Evolutionary conservation across 192 early-diverging fungal species (phyloP).

Genomic region (Helicostylum pulchrum): DNA sequence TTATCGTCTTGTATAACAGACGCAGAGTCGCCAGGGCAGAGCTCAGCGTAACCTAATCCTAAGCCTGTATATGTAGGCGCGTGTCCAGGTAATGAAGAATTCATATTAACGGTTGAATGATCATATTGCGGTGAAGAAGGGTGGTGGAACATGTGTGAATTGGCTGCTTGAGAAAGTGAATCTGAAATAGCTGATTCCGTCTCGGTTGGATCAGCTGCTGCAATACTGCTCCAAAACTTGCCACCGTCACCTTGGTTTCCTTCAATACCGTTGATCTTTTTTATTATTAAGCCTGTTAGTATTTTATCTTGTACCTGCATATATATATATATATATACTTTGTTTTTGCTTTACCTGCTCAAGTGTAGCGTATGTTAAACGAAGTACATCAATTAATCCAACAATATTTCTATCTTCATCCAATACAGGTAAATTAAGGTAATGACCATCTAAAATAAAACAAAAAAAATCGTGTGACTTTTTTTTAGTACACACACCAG

Average conservation of each 20-base stretch:
- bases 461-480: constrained; percentile 1
- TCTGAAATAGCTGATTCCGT: constrained; percentile 40
- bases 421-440: constrained; percentile 75
- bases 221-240: constrained; percentile 45
- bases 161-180: constrained; percentile 33
- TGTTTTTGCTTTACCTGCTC: constrained; percentile 77
- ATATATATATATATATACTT: too few relatives aligned
- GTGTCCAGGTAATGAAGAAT: constrained; percentile 10
- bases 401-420: constrained; percentile 59
- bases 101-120: not conserved
- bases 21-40: constrained; percentile 19
- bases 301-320: too few relatives aligned
- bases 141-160: constrained; percentile 32
- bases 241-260: constrained; percentile 28
- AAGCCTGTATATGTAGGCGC: constrained; percentile 6
- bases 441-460: constrained; percentile 48
- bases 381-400: constrained; percentile 75
- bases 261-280: constrained; percentile 36
- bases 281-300: not conserved
- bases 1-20: constrained; percentile 27
- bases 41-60: constrained; percentile 19
- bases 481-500: not conserved
- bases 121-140: constrained; percentile 33
- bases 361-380: constrained; percentile 72
- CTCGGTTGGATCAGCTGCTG: constrained; percentile 35